phyloP scores from a whole-genome alignment of 306 rosid species.

The Begonia loranthoides region DNA sequence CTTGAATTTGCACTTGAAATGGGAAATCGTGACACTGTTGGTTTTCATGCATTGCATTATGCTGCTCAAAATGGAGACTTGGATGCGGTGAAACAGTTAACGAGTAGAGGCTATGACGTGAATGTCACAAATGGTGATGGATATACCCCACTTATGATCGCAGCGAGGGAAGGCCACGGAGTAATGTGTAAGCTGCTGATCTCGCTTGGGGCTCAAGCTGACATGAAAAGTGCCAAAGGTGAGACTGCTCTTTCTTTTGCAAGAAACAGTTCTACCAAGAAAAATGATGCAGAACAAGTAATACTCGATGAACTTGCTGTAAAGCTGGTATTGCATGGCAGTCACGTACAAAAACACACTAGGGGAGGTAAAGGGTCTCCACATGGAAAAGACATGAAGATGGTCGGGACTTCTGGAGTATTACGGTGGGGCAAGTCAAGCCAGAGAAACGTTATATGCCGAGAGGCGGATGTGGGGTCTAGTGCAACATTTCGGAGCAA shows the following conservation, averaged over 20 bases:
- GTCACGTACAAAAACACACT: slow-evolving; percentile 57
- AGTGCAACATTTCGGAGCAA: slow-evolving; percentile 40
- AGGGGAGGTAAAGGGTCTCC: slow-evolving; percentile 68
- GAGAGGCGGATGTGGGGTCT: slow-evolving; percentile 52
- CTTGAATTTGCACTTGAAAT: slow-evolving; percentile 76
- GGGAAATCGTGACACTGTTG: slow-evolving; percentile 51
- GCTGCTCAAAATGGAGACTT: slow-evolving; percentile 82
- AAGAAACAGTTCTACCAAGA: slow-evolving; percentile 22
- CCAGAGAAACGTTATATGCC: slow-evolving; percentile 56
- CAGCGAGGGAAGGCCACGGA: slow-evolving; percentile 81
- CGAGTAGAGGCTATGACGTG: slow-evolving; percentile 66
- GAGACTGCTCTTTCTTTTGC: slow-evolving; percentile 69
- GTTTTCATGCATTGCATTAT: slow-evolving; percentile 77
- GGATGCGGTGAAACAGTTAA: slow-evolving; percentile 56
- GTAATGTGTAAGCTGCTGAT: slow-evolving; percentile 51
- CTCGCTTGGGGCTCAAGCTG: slow-evolving; percentile 45
- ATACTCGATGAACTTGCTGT: slow-evolving; percentile 64
- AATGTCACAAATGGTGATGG: slow-evolving; percentile 68
- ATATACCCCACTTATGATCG: slow-evolving; percentile 81
- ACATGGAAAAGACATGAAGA: slow-evolving; percentile 49
- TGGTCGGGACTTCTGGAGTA: slow-evolving; percentile 42
- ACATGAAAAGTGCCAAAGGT: slow-evolving; percentile 39
- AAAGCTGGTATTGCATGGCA: slow-evolving; percentile 38
- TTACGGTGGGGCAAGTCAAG: slow-evolving; percentile 67
- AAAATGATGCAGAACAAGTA: slow-evolving; percentile 39